Evolutionary conservation across 2,329 filamentous ascomycete species (phyloP).

Genomic region (Anthostomella pinea): DNA sequence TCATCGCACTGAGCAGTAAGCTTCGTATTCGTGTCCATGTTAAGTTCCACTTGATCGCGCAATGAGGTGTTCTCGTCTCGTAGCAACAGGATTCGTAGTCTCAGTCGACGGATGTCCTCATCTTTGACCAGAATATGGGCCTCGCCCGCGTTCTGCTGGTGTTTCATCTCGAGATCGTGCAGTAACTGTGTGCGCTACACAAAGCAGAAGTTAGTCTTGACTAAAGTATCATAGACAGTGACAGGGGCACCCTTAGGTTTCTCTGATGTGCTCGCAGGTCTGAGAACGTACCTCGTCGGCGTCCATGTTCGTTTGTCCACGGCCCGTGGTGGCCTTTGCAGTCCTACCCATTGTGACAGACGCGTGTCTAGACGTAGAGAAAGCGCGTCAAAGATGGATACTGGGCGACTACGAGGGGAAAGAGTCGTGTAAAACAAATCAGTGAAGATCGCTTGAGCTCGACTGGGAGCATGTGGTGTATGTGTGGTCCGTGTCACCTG

Average conservation of each 20-base stretch:
- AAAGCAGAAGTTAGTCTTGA: slow-evolving; percentile 1
- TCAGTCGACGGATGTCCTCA: slow-evolving; percentile 69
- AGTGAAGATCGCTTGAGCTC: too few species aligned
- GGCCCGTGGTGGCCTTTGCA: slow-evolving; percentile 25
- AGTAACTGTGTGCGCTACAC: slow-evolving; percentile 43
- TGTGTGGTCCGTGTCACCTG: slow-evolving; percentile 1
- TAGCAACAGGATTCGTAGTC: slow-evolving; percentile 67
- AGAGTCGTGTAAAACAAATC: too few species aligned
- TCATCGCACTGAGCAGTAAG: slow-evolving; percentile 41
- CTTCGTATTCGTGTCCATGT: slow-evolving; percentile 23
- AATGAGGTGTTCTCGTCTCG: slow-evolving; percentile 71
- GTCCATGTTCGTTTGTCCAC: slow-evolving; percentile 34
- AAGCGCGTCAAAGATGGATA: too few species aligned
- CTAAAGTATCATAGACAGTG: too few species aligned
- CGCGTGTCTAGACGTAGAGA: slow-evolving; percentile 10
- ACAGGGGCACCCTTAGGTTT: neutral
- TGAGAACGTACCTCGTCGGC: slow-evolving; percentile 33
- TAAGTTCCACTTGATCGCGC: slow-evolving; percentile 55
- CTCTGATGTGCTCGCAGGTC: neutral
- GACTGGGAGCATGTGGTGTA: neutral
- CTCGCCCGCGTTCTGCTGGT: slow-evolving; percentile 62
- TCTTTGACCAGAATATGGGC: slow-evolving; percentile 69
- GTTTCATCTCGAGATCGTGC: slow-evolving; percentile 64
- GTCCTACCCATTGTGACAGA: slow-evolving; percentile 25
- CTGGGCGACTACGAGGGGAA: too few species aligned